Evolutionary conservation across 106 monocot species (phyloP).

Genomic region (Allium fistulosum): DNA sequence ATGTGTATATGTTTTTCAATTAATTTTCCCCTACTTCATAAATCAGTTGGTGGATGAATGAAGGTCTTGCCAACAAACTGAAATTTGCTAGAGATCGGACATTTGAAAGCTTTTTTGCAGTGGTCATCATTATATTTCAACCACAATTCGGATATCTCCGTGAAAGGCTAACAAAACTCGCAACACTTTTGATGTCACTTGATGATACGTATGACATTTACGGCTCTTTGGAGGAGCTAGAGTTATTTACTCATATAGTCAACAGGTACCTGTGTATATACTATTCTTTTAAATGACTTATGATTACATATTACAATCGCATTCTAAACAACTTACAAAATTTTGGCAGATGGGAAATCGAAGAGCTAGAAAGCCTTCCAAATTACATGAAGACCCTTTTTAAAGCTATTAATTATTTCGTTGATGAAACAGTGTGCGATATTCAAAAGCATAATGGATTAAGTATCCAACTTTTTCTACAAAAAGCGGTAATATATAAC

Average conservation of each 20-base stretch:
- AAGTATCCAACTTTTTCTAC: conserved; percentile 14
- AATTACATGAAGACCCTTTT: neutral
- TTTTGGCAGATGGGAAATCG: conserved; percentile 26
- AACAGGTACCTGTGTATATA: conserved; percentile 12
- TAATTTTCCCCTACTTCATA: no score
- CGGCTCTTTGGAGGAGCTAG: conserved; percentile 39
- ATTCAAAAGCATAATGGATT: conserved; percentile 10
- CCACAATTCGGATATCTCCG: conserved; percentile 16
- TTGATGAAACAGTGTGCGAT: conserved; percentile 17
- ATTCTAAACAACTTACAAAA: neutral
- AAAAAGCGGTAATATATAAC: conserved; percentile 18
- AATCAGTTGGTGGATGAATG: no score
- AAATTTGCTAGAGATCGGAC: conserved; percentile 38
- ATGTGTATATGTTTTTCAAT: no score
- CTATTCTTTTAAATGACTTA: neutral
- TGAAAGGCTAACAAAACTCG: conserved; percentile 24
- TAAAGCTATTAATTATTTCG: neutral
- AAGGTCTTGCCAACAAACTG: conserved; percentile 17
- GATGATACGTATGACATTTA: conserved; percentile 45
- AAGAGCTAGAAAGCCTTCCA: conserved; percentile 26
- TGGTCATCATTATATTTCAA: conserved; percentile 11
- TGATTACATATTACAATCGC: no score
- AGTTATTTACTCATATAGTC: conserved; percentile 29
- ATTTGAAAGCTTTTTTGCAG: neutral
- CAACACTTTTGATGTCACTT: conserved; percentile 9